Base-by-base conservation (phyloP, 2,329 filamentous ascomycete genomes). In the Coleophoma eucalyptorum region DNA sequence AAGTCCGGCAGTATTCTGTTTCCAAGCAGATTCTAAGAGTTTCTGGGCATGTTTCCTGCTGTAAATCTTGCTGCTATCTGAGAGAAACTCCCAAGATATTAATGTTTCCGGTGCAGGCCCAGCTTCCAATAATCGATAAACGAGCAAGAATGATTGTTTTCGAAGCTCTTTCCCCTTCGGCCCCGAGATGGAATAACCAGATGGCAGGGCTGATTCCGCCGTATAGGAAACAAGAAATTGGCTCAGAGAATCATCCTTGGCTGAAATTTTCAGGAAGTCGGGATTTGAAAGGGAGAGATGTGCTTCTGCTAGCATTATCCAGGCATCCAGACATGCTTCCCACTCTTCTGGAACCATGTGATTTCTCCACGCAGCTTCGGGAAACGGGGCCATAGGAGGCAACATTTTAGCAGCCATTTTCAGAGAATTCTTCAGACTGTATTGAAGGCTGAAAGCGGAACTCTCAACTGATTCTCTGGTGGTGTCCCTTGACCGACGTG, bases 351-450 rank as follows among this genome's bases (percentile, higher is more conserved):
- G 71, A 37, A 78, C 74, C 53, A 96, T 79, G 58, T 79, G 79
- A 58, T 80, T 78, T 62, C 84, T 83, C 72, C 90, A 83, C 50
- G 75, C 72, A 33, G 80, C 72, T 54, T 85, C 79, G 16, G 92
- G 93, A 61, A 94, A 91, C 18, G 87, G 81, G 51, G 87, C 90
- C 68, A 97, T 78, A 33, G 84, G 78, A 40, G 90, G 90, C 45
- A 92, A 71, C 49, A 71, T 64, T 45, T 55, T 55, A 60, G 65
- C 55, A 37, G 69, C 61, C 72, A 76, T 76, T 37, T 15, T 20
- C 11, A 7, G 38, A 42, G 38, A 42, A 12, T 15, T 20, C 16
- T 18, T 42, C 11, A 18, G 16, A 11, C 18, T 42, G 15, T 19
- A 11, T 18, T 12, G 15, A 16, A 42, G n/a, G 16, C 16, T 42